Percentiles rank a stretch among this genome's conserved stretches.
Conservation (phyloP, 352 stramenopile genomes). For the Phytophthora parvispora region DNA sequence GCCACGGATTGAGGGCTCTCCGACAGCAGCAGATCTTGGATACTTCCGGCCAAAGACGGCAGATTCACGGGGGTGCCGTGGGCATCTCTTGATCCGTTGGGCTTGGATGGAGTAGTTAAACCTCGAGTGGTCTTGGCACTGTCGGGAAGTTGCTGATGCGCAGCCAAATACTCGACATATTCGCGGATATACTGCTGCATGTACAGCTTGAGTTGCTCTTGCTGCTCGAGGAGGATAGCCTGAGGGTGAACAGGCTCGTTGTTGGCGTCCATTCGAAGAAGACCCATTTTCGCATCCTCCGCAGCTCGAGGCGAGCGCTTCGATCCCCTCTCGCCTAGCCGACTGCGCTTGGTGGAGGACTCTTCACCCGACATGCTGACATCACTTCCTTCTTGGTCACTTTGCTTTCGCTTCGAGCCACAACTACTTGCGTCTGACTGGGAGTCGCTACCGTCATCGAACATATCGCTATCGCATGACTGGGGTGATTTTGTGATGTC, state of each 20-base stretch:
- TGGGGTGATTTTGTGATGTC: slow-evolving; percentile 61
- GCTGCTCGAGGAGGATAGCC: slow-evolving; percentile 52
- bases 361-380: slow-evolving; percentile 42
- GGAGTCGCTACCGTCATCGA: slow-evolving; percentile 65
- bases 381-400: slow-evolving; percentile 35
- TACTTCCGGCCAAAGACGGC: slow-evolving; percentile 59
- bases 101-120: slow-evolving; percentile 1
- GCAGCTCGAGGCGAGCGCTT: slow-evolving; percentile 2
- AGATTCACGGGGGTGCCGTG: slow-evolving; percentile 66
- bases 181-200: slow-evolving; percentile 76
- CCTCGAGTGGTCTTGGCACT: neutral
- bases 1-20: slow-evolving; percentile 82
- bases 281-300: neutral
- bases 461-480: slow-evolving; percentile 74
- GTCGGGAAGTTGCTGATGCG: slow-evolving; percentile 25
- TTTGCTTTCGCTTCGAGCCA: slow-evolving; percentile 57
- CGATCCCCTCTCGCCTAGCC: neutral
- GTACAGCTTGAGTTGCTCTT: slow-evolving; percentile 59
- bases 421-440: slow-evolving; percentile 55
- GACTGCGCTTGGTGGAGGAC: slow-evolving; percentile 35
- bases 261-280: slow-evolving; percentile 58
- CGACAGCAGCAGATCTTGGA: slow-evolving; percentile 74
- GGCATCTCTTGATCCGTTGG: slow-evolving; percentile 37
- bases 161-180: slow-evolving; percentile 63
- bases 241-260: slow-evolving; percentile 62